phyloP scores from a whole-genome alignment of 306 rosid genomes.

The Castanopsis chinensis region DNA sequence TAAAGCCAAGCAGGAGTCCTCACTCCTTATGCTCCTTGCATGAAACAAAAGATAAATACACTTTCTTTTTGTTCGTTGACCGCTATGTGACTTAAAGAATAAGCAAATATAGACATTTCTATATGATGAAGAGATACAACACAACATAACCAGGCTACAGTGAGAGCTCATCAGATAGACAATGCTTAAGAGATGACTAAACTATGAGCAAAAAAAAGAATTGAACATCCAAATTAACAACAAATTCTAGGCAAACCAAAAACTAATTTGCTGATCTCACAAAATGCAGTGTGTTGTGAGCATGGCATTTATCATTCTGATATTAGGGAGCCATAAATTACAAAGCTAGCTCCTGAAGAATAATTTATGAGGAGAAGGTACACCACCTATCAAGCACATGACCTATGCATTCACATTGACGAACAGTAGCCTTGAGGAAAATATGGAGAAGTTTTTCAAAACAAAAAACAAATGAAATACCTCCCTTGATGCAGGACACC shows the following conservation, averaged over 20 bases:
- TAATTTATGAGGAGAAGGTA: not conserved
- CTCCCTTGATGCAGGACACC: not conserved
- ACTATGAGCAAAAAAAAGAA: not conserved
- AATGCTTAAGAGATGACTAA: not conserved
- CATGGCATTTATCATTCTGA: not conserved
- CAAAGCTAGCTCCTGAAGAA: not conserved
- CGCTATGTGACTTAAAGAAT: not conserved
- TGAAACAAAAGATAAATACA: constrained; percentile 5
- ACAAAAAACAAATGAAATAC: not conserved
- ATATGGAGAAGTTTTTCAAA: not conserved
- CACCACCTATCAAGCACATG: not conserved
- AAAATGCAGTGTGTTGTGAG: not conserved
- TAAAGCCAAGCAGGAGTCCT: not conserved
- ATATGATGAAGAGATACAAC: not conserved
- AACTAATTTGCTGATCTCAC: not conserved
- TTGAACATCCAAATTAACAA: not conserved
- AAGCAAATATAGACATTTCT: too few relatives aligned
- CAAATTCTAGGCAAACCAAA: not conserved
- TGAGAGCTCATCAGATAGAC: not conserved
- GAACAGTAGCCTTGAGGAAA: not conserved
- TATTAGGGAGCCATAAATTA: not conserved
- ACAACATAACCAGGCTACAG: not conserved
- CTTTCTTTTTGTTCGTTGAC: not conserved
- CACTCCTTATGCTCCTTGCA: not conserved
- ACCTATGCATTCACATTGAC: not conserved